These are phyloP conservation scores for Geum urbanum DNA, from an alignment of 306 rosid species.

Conservation along the genomic window DNA sequence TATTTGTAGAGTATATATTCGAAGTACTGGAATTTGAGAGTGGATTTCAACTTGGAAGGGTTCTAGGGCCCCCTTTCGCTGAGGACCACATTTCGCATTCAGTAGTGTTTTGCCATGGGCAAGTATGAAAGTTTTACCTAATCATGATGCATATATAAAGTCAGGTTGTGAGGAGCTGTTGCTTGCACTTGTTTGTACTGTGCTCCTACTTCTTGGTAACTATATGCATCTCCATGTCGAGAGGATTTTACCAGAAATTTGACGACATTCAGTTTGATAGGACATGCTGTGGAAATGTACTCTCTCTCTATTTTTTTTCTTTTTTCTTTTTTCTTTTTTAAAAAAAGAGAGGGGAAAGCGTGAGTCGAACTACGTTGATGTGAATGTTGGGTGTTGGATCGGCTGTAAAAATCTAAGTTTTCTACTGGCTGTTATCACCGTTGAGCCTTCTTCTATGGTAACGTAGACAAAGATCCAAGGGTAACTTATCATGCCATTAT, in stretches of 20 bases:
- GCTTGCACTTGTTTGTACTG: slow-evolving; percentile 4
- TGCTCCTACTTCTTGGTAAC: neutral
- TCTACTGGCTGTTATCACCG: too few relatives aligned
- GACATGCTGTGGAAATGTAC: neutral
- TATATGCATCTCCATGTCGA: neutral
- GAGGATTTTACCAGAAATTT: neutral
- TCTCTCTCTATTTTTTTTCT: too few relatives aligned
- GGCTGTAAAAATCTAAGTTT: too few relatives aligned
- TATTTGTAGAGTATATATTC: neutral
- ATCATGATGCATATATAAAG: neutral
- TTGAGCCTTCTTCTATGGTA: too few relatives aligned
- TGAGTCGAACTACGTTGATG: neutral
- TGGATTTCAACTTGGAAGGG: neutral
- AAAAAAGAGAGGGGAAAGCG: neutral
- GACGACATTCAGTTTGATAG: neutral
- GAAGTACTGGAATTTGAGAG: neutral
- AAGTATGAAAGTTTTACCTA: slow-evolving; percentile 6
- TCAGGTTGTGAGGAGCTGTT: neutral
- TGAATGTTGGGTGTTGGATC: neutral
- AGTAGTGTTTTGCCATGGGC: slow-evolving; percentile 1
- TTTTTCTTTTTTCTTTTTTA: neutral
- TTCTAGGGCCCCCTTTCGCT: neutral
- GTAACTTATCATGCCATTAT: too few relatives aligned
- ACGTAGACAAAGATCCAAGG: too few relatives aligned
- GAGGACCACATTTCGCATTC: slow-evolving; percentile 10